Percentiles rank a stretch among this genome's conserved stretches.
These are phyloP conservation scores for Mortierella sp. DNA, from an alignment of 371 early-diverging fungal genomes.

Conservation along the genomic window DNA sequence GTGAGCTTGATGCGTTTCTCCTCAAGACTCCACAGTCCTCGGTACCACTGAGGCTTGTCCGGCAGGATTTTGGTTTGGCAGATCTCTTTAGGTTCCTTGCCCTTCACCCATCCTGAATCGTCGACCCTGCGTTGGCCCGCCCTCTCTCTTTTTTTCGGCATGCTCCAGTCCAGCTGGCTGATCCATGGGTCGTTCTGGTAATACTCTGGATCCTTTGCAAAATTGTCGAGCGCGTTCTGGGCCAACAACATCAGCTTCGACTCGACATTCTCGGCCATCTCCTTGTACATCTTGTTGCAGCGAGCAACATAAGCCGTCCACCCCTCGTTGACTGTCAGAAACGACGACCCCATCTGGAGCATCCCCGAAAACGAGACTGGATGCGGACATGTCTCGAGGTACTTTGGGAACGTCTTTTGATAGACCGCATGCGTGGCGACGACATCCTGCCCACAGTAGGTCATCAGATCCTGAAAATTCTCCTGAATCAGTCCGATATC, in stretches of 20 bases:
- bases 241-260: conserved; percentile 75
- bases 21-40: conserved; percentile 79
- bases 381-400: conserved; percentile 88
- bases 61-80: conserved; percentile 61
- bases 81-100: conserved; percentile 62
- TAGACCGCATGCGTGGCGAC: conserved; percentile 83
- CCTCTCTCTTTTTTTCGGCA: conserved; percentile 62
- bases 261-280: conserved; percentile 71
- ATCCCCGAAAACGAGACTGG: conserved; percentile 95
- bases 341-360: conserved; percentile 89
- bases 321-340: conserved; percentile 83
- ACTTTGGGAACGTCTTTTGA: conserved; percentile 77
- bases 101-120: conserved; percentile 61
- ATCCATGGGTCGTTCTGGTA: conserved; percentile 85
- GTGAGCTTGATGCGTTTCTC: conserved; percentile 72
- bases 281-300: conserved; percentile 70
- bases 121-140: conserved; percentile 39
- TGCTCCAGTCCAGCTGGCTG: conserved; percentile 88
- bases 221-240: conserved; percentile 70
- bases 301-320: conserved; percentile 81
- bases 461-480: conserved; percentile 77
- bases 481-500: conserved; percentile 65
- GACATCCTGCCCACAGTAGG: conserved; percentile 95
- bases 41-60: conserved; percentile 91
- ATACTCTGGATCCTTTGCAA: conserved; percentile 50